phyloP scores from a whole-genome alignment of 1,284 basidiomycete species.

The Mrakiaceae sp. region DNA sequence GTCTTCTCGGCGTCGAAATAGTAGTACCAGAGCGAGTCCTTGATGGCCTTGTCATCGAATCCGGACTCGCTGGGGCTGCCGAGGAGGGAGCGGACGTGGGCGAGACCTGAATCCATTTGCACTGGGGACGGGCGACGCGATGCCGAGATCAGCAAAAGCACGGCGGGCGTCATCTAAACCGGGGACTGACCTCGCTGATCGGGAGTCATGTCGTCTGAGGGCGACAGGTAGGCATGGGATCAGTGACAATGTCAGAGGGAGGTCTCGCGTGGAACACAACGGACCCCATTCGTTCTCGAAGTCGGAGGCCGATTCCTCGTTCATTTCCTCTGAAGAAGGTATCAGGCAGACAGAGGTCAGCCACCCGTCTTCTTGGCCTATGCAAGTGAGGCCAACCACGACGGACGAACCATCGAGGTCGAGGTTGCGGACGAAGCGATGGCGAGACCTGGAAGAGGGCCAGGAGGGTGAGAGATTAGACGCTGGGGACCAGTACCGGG shows the following conservation, averaged over 20 bases:
- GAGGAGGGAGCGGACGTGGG: constrained; percentile 53
- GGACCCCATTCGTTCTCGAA: constrained; percentile 45
- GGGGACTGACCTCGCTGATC: constrained; percentile 50
- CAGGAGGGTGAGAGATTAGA: not conserved
- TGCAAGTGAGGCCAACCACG: too few relatives aligned
- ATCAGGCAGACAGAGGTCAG: not conserved
- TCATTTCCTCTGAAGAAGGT: constrained; percentile 34
- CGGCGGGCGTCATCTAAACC: not conserved
- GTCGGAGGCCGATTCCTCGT: constrained; percentile 31
- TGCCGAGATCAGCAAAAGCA: constrained; percentile 1
- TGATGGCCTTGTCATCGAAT: constrained; percentile 62
- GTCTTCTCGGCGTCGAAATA: constrained; percentile 78
- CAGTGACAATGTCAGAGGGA: not conserved
- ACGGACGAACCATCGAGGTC: constrained; percentile 59
- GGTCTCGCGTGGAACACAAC: constrained; percentile 38
- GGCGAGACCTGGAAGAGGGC: constrained; percentile 49
- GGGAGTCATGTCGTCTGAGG: constrained; percentile 44
- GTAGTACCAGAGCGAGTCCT: constrained; percentile 74
- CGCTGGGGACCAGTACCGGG: too few relatives aligned
- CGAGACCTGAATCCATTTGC: constrained; percentile 57
- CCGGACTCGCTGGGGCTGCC: constrained; percentile 55
- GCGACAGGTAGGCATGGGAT: not conserved
- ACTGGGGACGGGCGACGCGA: constrained; percentile 39
- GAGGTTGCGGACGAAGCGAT: constrained; percentile 80
- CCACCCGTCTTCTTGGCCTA: not conserved